Conservation (phyloP, 345 rosid genomes). For the Corymbia maculata region DNA sequence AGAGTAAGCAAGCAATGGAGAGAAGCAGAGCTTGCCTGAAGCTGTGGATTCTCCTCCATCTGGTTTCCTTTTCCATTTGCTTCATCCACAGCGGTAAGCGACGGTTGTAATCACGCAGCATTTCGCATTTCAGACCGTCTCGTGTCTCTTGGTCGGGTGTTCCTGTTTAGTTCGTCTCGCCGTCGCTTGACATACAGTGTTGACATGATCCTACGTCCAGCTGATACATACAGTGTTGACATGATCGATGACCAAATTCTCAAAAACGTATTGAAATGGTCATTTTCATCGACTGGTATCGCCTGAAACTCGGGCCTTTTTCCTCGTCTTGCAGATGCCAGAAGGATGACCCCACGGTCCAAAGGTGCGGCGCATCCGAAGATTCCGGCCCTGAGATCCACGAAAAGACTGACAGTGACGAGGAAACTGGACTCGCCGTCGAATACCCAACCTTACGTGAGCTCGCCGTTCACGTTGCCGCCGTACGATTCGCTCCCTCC, state of each 20-base stretch:
- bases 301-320: not conserved
- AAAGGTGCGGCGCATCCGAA: not conserved
- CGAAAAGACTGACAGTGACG: not conserved
- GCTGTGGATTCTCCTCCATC: not conserved
- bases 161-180: not conserved
- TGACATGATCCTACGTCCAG: not conserved
- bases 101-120: not conserved
- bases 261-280: not conserved
- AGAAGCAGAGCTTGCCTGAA: not conserved
- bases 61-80: not conserved
- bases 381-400: not conserved
- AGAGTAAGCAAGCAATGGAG: not conserved
- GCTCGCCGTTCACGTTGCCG: constrained; percentile 7
- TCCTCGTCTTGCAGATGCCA: not conserved
- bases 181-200: not conserved
- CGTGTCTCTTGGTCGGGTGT: not conserved
- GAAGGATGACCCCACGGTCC: not conserved
- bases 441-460: not conserved
- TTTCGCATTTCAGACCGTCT: not conserved
- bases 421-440: not conserved
- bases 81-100: not conserved
- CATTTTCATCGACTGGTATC: not conserved
- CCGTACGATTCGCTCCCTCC: constrained; percentile 8
- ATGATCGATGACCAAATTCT: not conserved
- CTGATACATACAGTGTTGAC: not conserved